A percentile compares a stretch with the other conserved stretches of the same genome.
These are phyloP conservation scores for Ogataea saltuana DNA, from an alignment of 805 yeast genomes.

Conservation along the genomic window DNA sequence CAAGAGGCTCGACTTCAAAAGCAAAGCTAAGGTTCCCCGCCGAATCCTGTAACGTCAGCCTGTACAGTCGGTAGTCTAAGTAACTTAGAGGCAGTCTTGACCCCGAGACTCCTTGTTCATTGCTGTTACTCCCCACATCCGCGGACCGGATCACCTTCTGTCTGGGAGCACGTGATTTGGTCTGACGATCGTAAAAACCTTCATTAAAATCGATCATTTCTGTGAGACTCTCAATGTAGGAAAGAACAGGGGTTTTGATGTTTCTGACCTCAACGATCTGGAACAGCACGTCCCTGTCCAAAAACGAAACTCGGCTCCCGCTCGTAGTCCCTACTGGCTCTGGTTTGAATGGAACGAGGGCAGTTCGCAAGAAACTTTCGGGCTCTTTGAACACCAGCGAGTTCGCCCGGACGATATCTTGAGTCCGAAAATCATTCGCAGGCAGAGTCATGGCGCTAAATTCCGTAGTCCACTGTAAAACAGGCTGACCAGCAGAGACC, in stretches of 20 bases:
- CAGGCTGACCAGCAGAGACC: neutral
- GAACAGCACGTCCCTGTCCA: conserved; percentile 39
- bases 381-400: conserved; percentile 14
- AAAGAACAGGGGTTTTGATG: conserved; percentile 48
- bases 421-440: conserved; percentile 4
- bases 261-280: conserved; percentile 59
- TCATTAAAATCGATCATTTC: conserved; percentile 55
- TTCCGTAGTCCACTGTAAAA: neutral
- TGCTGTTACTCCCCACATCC: conserved; percentile 40
- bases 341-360: conserved; percentile 17
- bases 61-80: conserved; percentile 37
- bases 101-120: conserved; percentile 6
- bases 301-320: conserved; percentile 2
- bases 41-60: conserved; percentile 58
- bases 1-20: conserved; percentile 53
- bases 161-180: conserved; percentile 18
- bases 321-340: neutral
- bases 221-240: conserved; percentile 57
- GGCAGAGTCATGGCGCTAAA: neutral
- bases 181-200: conserved; percentile 59
- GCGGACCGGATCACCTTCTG: conserved; percentile 48
- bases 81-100: neutral
- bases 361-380: conserved; percentile 6
- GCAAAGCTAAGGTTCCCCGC: conserved; percentile 55
- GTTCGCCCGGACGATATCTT: conserved; percentile 6